Base-by-base conservation (phyloP, 257 asterid species). In the Solanum dulcamara region DNA sequence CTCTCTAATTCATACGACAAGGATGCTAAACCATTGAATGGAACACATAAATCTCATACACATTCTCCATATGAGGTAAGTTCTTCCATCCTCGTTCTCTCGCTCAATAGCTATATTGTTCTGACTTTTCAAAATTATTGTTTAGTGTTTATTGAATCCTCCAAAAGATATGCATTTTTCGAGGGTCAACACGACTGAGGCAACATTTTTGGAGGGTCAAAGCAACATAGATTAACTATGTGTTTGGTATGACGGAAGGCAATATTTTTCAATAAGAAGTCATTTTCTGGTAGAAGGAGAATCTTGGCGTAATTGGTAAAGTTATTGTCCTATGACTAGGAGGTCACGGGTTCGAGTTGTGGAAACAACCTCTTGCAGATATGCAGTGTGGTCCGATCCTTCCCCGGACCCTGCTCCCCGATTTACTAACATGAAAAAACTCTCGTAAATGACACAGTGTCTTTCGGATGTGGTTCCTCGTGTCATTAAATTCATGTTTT, bases 11-110 rank as follows among this genome's bases (percentile, higher is more conserved):
- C 87, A 33, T 92, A 92, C 44, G 98, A 96, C 89, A 96, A 92
- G 87, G 90, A 92, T 44, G 92, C 80, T 51, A 96, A 92, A 85
- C 90, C 86, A 1, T 59, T 96, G 84, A 96, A 96, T 50, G 99
- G 99, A 62, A 93, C 94, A 1, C 98, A 96, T 84, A 92, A 93
- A 89, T 94, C 99, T 57, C 99, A 96, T 68, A 97, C 92, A 22
- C 98, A 94, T 91, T 87, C 98, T 12, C 86, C 93, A 18, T 90
- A 89, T 13, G 99, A 96, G 92, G 98, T 95, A 72, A 24, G 57
- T 8, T 51, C 13, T 84, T 33, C 14, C 81, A 1, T 22, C 18
- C 50, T 51, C 60, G 13, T 28, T n/a, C 57, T 62, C 8, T 12
- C 38, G 40, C 64, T 50, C 10, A n/a, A n/a, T n/a, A n/a, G n/a